Evolutionary conservation across 495 filamentous ascomycete genomes (phyloP).

Genomic region (Hapsidospora chrysogenum): DNA sequence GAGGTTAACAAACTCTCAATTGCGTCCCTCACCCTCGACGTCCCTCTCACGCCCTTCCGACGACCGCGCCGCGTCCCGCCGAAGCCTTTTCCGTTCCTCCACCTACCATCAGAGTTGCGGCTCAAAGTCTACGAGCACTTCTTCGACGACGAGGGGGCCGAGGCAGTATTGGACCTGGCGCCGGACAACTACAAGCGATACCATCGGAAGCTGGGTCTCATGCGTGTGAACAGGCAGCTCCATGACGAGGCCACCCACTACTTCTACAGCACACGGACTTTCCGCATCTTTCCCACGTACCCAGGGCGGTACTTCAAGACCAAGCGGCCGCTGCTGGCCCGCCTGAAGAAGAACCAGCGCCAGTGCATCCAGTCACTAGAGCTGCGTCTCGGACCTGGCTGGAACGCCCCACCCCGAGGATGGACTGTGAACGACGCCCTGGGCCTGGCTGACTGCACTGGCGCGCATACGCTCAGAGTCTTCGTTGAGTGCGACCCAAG

Average conservation of each 20-base stretch:
- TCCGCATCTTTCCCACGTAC: conserved; percentile 61
- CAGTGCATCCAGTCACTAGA: conserved; percentile 50
- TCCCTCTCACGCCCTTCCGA: conserved; percentile 5
- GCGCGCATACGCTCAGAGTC: conserved; percentile 47
- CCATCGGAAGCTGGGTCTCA: conserved; percentile 36
- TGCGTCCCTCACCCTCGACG: conserved; percentile 14
- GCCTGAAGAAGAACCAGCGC: conserved; percentile 49
- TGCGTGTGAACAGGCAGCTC: conserved; percentile 45
- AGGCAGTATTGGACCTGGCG: conserved; percentile 52
- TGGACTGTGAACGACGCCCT: conserved; percentile 54
- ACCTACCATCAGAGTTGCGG: conserved; percentile 63
- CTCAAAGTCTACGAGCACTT: conserved; percentile 48
- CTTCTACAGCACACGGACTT: conserved; percentile 62
- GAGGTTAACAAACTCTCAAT: conserved; percentile 14
- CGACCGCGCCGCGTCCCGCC: conserved; percentile 7
- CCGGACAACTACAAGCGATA: conserved; percentile 44
- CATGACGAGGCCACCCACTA: conserved; percentile 54
- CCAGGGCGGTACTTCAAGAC: conserved; percentile 49
- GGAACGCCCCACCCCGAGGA: conserved; percentile 52
- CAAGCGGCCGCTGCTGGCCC: conserved; percentile 44
- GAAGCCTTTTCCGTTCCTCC: conserved; percentile 53
- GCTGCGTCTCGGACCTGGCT: conserved; percentile 66
- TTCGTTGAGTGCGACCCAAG: conserved; percentile 71
- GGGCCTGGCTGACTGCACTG: conserved; percentile 46
- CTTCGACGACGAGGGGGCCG: conserved; percentile 26